Evolutionary conservation across 495 filamentous ascomycete genomes (phyloP), one percentile per base, ranked within the genome.

Genomic region (Rhizodiscina lignyota): DNA sequence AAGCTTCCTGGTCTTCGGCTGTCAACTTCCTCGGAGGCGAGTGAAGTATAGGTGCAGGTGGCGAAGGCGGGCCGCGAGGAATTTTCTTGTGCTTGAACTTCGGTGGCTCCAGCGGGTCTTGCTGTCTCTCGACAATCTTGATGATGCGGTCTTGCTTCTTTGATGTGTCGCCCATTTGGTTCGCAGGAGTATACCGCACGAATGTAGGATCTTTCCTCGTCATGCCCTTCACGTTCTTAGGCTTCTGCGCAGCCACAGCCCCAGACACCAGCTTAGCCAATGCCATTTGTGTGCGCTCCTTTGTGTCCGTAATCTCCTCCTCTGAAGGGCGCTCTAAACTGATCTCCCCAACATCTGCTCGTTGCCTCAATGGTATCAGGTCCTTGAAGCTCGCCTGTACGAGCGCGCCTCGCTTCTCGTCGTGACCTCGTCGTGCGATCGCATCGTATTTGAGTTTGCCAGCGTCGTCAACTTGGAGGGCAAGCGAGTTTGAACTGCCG

Each of bases 81-180:
- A 99, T 94, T 64, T 94, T 94, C 63, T 94, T 94, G 54, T 92
- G 80, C 53, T 94, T 96, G 59, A 94, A 94, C 48, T 94, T 94
- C 1, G 89, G 89, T 11, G 91, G 91, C 50, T 94, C 91, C 81
- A 99, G 89, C 0, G 89, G 89, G 63, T 99, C 89, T 41, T 77
- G 72, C 58, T 94, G 89, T 24, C 83, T 65, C 52, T 94, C 83
- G 29, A 94, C 82, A 51, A 99, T 96, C 63, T 96, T 96, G 72
- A 99, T 86, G 43, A 99, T 93, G 10, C 91, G 77, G 47, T 94
- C 85, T 47, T 87, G 86, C 58, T 89, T 89, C 50, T 71, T 72
- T 5, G 68, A 68, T 27, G 67, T 83, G 56, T 94, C 83, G 4
- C 89, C 89, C 83, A 99, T 94, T 64, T 99, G 89, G 45, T 86